Base-by-base conservation (phyloP, 495 filamentous ascomycete genomes). In the Talaromyces borbonicus region DNA sequence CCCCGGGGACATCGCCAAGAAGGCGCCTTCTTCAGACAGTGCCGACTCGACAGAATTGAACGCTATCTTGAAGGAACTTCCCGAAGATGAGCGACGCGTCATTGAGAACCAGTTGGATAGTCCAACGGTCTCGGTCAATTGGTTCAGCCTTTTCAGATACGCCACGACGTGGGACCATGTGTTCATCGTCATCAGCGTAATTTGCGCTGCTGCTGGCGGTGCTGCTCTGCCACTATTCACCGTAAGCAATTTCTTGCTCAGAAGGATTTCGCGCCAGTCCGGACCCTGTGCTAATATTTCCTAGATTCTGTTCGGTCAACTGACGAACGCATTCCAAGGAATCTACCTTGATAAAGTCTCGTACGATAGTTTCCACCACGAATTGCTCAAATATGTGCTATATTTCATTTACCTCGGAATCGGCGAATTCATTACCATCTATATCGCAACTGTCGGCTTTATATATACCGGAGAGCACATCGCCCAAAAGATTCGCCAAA, bases 381-480 rank as follows among this genome's bases (percentile, higher is more conserved):
- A 83, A 51, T 65, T 95, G 43, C 59, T 60, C 16, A 71, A 70
- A 26, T 76, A 85, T 49, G 85, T 88, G 19, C 61, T 95, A 14
- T 96, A 95, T 56, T 95, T 95, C 45, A 66, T 97, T 9, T 96
- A 95, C 58, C 75, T 97, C 31, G 92, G 79, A 20, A 81, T 97
- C 43, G 89, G 69, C 41, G 85, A 94, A 56, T 94, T 95, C 49
- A 63, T 85, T 22, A 81, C 79, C 0, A 71, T 88, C 38, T 96
- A 95, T 56, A 63, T 90, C 46, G 74, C 80, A 16, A 95, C 87
- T 1, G 80, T 90, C 18, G 86, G 85, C 3, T 96, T 92, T 67
- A 93, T 95, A 55, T 95, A 96, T 58, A 86, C 84, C 0, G 92
- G 90, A 46, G 92, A 97, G 60, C 84, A 93, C 53, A 75, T 90